Evolutionary conservation across 805 yeast species (phyloP), one percentile per base, ranked within the genome.

Genomic region (Starmerella stigmatis): DNA sequence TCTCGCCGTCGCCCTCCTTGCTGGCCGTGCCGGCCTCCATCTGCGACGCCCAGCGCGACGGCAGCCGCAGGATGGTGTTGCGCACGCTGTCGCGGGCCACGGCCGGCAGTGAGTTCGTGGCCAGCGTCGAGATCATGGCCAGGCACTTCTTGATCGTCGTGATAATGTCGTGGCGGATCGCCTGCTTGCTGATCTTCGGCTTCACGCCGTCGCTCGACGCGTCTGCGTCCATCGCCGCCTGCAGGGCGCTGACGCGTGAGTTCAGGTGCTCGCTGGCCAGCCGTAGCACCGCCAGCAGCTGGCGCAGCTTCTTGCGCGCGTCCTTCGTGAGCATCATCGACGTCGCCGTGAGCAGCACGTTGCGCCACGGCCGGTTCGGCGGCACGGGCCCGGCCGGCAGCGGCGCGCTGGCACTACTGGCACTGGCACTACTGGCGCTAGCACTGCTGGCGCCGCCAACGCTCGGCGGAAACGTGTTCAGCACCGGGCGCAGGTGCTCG

Each of bases 91-190:
- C 68, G 52, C 94, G 74, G 7, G 86, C 86, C 3, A 84, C 82
- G 52, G 80, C 86, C 7, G 86, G 85, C 27, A 81, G 62, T 3
- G 86, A 75, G 48, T 71, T 75, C 0, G 88, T 86, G 1, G 86
- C 83, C 54, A 85, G 84, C 51, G 82, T 83, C 3, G 96, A 84
- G 10, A 92, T 82, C 30, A 89, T 76, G 32, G 78, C 76, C 28
- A 88, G 86, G 38, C 86, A 86, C 59, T 86, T 89, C 60, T 85
- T 84, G 21, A 92, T 88, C 0, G 96, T 92, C 0, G 82, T 74
- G 8, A 88, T 79, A 28, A 89, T 85, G 54, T 89, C 98, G 53
- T 78, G 74, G 51, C 84, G 81, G 28, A 88, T 72, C 36, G 60
- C 62, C 9, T 56, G 54, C 17, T 62, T 53, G 56, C 56, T 54